Evolutionary conservation across 352 stramenopile genomes (phyloP), one percentile per base, ranked within the genome.

Genomic region (Pythium folliculosum): DNA sequence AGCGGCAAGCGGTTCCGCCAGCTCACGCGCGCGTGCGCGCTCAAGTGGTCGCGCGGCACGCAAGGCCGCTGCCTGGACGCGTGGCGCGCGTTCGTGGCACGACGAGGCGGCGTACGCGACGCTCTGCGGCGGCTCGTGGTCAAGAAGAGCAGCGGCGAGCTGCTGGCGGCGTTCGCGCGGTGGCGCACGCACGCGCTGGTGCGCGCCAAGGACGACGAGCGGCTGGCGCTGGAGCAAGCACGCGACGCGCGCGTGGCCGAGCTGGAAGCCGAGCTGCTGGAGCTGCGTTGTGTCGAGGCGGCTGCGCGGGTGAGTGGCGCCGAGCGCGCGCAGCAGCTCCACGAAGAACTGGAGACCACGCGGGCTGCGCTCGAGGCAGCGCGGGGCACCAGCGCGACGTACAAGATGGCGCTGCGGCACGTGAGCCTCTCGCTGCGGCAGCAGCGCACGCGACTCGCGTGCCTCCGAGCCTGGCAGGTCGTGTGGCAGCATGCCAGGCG

Each of bases 121-220:
- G 27, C 54, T 0, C 69, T 81, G 22, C 55, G 71, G 17, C 67
- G 76, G 21, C 53, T 87, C 7, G 44, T 78, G 1, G 44, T 38
- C 1, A 63, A 70, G 14, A 79, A 76, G 66, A 25, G 74, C 0
- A 30, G 37, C 6, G 21, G 13, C 14, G 50, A 61, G 8, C 19
- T 81, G 60, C 67, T 69, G 35, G 40, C 38, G 4, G 63, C 65
- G 0, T 80, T 70, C 70, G 67, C n/a, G 23, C 62, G 57, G 35
- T 82, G 70, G 77, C 72, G 80, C 48, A 70, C 60, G 5, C 72
- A 78, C 35, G 69, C 74, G 17, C 56, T 73, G 5, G 21, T 78
- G 19, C 73, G 67, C 38, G 55, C 70, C 21, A 72, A 77, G 5
- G 60, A 78, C 9, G 9, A 43, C 5, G 37, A 17, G 30, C 52